Base-by-base conservation (phyloP, 768 basidiomycete species). In the Hemileccinum rubropunctum region DNA sequence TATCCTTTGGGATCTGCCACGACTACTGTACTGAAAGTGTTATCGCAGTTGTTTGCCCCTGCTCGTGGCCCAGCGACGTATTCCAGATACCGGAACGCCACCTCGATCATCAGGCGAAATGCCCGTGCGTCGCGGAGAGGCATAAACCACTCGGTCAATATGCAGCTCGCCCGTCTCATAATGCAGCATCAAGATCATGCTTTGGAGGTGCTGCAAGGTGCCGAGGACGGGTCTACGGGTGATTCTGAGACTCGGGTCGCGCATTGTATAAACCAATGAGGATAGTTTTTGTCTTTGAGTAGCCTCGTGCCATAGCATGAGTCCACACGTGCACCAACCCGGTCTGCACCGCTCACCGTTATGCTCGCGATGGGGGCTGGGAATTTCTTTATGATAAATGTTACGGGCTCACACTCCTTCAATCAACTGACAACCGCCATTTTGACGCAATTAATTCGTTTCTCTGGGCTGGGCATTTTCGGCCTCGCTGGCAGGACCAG, bases 31-130 rank as follows among this genome's bases (percentile, higher is more conserved):
- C 14, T 51, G 33, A 53, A 40, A 7, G n/a, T 44, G 28, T 39
- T 28, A 42, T 38, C 40, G 41, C 38, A 89, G 88, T 65, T 90
- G 27, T 91, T 90, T 65, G 79, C 82, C 2, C 85, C 87, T 13
- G 69, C 76, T 7, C 65, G 67, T 9, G 71, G 71, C 5, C 51
- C 61, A 1, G 80, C 80, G 56, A 39, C 47, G 23, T 86, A 81
- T 58, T 88, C 87, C 42, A 78, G 74, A 52, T 73, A 79, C 49
- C 59, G 64, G 20, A 73, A 79, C 50, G 79, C 79, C 2, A 69
- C 78, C 6, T 60, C 68, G 18, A 89, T 90, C 49, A 73, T 86
- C 30, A 64, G 73, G 47, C 69, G 66, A n/a, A 90, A 91, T 62
- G 61, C 62, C 13, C 73, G 74, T 36, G 62, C 66, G 33, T 58